Evolutionary conservation across 768 basidiomycete species (phyloP).

Genomic region (Calvatia gigantea): DNA sequence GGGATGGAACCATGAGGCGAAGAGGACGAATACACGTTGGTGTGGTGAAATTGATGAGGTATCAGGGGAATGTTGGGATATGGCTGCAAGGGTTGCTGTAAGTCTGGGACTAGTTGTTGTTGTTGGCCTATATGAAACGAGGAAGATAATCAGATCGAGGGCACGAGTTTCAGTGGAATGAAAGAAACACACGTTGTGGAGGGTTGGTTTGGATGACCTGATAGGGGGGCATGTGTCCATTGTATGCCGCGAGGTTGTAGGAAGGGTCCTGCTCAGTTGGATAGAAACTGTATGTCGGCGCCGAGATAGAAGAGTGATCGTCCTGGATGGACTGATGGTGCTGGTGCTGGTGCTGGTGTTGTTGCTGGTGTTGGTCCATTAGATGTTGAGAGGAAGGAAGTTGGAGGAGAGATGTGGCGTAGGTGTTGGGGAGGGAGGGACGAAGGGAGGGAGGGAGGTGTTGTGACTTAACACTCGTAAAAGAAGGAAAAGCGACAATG

Average conservation of each 20-base stretch:
- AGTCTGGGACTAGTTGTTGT: slow-evolving; percentile 49
- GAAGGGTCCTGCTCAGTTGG: slow-evolving; percentile 43
- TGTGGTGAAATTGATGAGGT: slow-evolving; percentile 58
- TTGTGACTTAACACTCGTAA: slow-evolving; percentile 25
- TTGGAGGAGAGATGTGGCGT: slow-evolving; percentile 21
- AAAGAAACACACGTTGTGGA: slow-evolving; percentile 70
- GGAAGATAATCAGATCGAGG: slow-evolving; percentile 59
- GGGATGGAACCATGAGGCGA: slow-evolving; percentile 71
- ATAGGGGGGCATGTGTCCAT: slow-evolving; percentile 57
- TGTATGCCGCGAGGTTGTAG: slow-evolving; percentile 49
- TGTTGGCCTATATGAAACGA: slow-evolving; percentile 52
- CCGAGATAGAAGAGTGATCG: slow-evolving; percentile 43
- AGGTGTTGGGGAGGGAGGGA: slow-evolving; percentile 13
- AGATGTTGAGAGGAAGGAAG: slow-evolving; percentile 31
- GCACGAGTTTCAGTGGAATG: slow-evolving; percentile 50
- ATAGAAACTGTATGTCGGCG: slow-evolving; percentile 12
- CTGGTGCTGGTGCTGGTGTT: slow-evolving; percentile 31
- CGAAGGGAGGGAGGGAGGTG: background rate
- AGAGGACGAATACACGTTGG: slow-evolving; percentile 52
- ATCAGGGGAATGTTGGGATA: slow-evolving; percentile 65
- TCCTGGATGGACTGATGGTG: slow-evolving; percentile 44
- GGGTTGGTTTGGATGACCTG: slow-evolving; percentile 54
- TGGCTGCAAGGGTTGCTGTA: slow-evolving; percentile 44
- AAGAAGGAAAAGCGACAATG: slow-evolving; percentile 32
- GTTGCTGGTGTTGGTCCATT: slow-evolving; percentile 49